Conservation (phyloP, 1,139 yeast species). For the Blastobotrys capitulatus region DNA sequence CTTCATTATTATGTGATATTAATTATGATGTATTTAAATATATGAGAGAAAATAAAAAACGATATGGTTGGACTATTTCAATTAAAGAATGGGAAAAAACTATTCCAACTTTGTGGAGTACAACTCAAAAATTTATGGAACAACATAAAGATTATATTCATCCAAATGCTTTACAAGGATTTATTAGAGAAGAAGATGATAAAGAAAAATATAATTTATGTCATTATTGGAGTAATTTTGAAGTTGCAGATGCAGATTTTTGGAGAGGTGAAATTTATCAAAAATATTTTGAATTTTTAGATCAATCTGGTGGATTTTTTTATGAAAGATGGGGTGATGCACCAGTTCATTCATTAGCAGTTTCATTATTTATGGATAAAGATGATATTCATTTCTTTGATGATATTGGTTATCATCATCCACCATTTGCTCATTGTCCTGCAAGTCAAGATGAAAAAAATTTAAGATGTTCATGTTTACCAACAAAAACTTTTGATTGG, state of each 20-base stretch:
- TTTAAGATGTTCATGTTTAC: conserved; percentile 22
- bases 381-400: conserved; percentile 70
- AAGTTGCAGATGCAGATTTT: conserved; percentile 71
- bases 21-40: conserved; percentile 58
- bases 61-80: conserved; percentile 64
- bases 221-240: conserved; percentile 93
- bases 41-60: conserved; percentile 54
- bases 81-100: conserved; percentile 54
- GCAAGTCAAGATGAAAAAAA: conserved; percentile 23
- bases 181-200: conserved; percentile 55
- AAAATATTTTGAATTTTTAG: conserved; percentile 65
- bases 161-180: conserved; percentile 64
- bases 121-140: conserved; percentile 46
- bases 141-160: conserved; percentile 44
- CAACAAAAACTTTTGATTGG: conserved; percentile 23
- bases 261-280: conserved; percentile 65
- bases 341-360: conserved; percentile 84
- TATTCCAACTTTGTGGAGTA: conserved; percentile 55
- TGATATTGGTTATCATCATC: conserved; percentile 75
- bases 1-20: conserved; percentile 56
- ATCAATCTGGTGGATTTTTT: conserved; percentile 77
- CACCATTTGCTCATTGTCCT: conserved; percentile 74
- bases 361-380: conserved; percentile 59
- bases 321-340: conserved; percentile 98
- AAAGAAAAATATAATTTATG: conserved; percentile 57